Evolutionary conservation across 805 yeast species (phyloP), one percentile per base, ranked within the genome.

Genomic region (Wickerhamomyces sydowiorum): DNA sequence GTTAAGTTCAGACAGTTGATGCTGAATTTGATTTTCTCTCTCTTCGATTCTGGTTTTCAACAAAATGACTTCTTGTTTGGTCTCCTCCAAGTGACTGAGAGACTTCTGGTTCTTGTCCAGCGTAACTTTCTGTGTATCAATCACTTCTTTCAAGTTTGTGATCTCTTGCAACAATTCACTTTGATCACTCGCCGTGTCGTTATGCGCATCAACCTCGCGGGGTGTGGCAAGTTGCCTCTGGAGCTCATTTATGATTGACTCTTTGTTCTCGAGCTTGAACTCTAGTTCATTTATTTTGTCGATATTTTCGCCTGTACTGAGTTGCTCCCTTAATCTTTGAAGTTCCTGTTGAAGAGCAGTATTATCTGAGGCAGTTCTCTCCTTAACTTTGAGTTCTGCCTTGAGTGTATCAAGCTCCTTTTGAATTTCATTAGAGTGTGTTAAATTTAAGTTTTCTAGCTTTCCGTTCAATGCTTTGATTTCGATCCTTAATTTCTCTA

Each of bases 261-360:
- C 32, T 7, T 38, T 38, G 14, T 32, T 38, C 7, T 17, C n/a
- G 7, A 38, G 34, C 12, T 38, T 31, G 12, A 32, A n/a, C 17
- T 33, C 37, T 2, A 42, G 17, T 14, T 35, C 32, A 31, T 22
- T 8, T 4, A 42, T 23, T 29, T 35, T 40, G 7, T 42, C 39
- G 14, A 22, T 17, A 17, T 22, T 32, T n/a, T 33, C 35, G 13
- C 14, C 17, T 6, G 20, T 3, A 3, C 5, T 6, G 8, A 9
- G 25, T 23, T 23, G 25, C 10, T 23, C 25, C 7, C 10, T 23
- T 23, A 23, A 6, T 17, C 20, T 5, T 17, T 29, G 15, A 8
- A 12, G 15, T 12, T n/a, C 7, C 8, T 32, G 17, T 13, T 32
- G 17, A 19, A 32, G 24, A 12, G 8, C 14, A n/a, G 15, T 27